Percentiles rank a stretch among this genome's conserved stretches.
Conservation (phyloP, 2,329 filamentous ascomycete genomes). For the Colletotrichum gigasporum region DNA sequence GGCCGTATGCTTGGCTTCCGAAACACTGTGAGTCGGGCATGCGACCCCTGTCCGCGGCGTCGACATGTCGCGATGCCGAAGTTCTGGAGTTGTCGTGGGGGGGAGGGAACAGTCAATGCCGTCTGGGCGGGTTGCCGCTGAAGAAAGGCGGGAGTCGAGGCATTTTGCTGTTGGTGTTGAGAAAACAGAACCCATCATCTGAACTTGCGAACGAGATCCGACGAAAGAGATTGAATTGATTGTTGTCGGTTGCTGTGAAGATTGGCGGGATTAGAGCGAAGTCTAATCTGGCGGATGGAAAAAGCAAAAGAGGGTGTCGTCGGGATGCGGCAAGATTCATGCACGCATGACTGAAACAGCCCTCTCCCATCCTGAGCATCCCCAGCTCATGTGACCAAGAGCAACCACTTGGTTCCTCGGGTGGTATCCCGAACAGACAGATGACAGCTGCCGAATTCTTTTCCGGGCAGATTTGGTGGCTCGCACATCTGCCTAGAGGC, state of each 20-base stretch:
- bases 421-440: neutral
- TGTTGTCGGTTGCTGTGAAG: neutral
- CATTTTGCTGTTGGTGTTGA: neutral
- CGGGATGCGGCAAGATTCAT: neutral
- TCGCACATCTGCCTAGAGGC: no score
- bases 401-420: neutral
- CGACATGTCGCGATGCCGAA: slow-evolving; percentile 8
- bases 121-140: no score
- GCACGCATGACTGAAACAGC: slow-evolving; percentile 25
- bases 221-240: neutral
- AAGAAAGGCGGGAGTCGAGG: neutral
- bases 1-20: slow-evolving; percentile 20
- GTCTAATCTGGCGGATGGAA: neutral
- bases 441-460: neutral
- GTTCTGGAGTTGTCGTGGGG: neutral
- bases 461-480: no score
- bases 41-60: slow-evolving; percentile 15
- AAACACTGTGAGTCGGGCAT: slow-evolving; percentile 27
- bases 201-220: slow-evolving; percentile 16
- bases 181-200: slow-evolving; percentile 15
- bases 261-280: neutral
- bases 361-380: neutral
- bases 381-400: neutral
- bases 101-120: no score
- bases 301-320: neutral